phyloP scores from a whole-genome alignment of 108 stramenopile species.

The Pseudonitzschia pungens region DNA sequence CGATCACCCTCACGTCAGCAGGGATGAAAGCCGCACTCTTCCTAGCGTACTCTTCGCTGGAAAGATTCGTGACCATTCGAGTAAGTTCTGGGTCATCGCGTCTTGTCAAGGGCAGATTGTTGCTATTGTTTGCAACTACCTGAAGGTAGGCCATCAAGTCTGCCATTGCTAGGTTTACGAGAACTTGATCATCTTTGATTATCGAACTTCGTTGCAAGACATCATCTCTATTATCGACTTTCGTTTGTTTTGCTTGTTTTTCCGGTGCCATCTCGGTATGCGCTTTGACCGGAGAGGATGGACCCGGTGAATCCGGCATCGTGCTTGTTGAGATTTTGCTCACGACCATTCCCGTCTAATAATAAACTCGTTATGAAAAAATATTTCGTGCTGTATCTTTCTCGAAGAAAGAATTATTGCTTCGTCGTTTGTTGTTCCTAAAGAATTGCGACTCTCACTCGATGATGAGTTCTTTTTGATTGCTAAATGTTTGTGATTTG shows the following conservation, averaged over 20 bases:
- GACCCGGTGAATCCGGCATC: not conserved
- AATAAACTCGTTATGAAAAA: too few species aligned
- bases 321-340: not conserved
- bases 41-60: slow-evolving; percentile 74
- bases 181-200: slow-evolving; percentile 58
- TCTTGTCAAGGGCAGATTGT: slow-evolving; percentile 76
- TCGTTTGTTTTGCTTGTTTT: not conserved
- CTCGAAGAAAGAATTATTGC: not conserved
- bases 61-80: slow-evolving; percentile 56
- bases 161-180: slow-evolving; percentile 75
- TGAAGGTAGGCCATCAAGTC: slow-evolving; percentile 89
- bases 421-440: too few species aligned
- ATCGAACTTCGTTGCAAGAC: slow-evolving; percentile 1
- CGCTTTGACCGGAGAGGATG: not conserved
- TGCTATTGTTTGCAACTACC: slow-evolving; percentile 79
- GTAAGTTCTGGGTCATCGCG: slow-evolving; percentile 83
- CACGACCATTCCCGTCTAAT: not conserved
- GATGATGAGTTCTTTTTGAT: too few species aligned
- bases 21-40: slow-evolving; percentile 84
- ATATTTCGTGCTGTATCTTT: not conserved
- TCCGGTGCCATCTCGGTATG: not conserved
- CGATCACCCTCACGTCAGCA: slow-evolving; percentile 77
- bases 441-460: too few species aligned
- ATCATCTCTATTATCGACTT: slow-evolving; percentile 20
- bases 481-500: too few species aligned